These are phyloP conservation scores for Fusarium sp. DNA, from an alignment of 2,329 filamentous ascomycete species.

Conservation along the genomic window DNA sequence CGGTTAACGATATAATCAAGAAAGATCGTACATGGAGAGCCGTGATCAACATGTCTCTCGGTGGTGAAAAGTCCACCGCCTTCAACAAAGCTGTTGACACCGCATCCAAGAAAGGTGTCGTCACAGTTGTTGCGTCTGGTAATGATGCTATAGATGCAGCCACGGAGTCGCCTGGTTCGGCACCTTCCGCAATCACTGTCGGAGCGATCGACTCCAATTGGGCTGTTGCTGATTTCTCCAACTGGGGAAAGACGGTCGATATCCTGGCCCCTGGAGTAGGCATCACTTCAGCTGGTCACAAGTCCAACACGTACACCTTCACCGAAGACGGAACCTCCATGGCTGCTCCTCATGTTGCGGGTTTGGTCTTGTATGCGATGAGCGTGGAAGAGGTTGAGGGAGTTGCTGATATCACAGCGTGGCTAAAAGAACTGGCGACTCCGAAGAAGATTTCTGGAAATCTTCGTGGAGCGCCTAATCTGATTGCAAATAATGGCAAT, in stretches of 20 bases:
- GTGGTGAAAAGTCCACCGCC: constrained; percentile 15
- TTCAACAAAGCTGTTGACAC: constrained; percentile 33
- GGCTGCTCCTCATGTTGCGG: constrained; percentile 63
- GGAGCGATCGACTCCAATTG: constrained; percentile 46
- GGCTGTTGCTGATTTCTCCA: constrained; percentile 52
- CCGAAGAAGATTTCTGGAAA: not conserved
- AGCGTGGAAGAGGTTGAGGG: constrained; percentile 2
- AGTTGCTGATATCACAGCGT: not conserved
- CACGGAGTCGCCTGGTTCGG: constrained; percentile 35
- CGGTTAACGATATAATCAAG: constrained; percentile 46
- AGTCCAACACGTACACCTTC: constrained; percentile 47
- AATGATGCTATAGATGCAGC: constrained; percentile 31
- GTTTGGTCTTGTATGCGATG: constrained; percentile 56
- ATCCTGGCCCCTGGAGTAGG: constrained; percentile 56
- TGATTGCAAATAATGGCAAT: constrained; percentile 19
- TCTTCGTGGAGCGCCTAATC: not conserved
- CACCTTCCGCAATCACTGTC: constrained; percentile 39
- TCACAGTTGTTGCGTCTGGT: constrained; percentile 52
- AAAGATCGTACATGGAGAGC: constrained; percentile 43
- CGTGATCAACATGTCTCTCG: constrained; percentile 58
- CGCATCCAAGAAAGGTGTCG: constrained; percentile 37
- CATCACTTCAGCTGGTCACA: constrained; percentile 49
- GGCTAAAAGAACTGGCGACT: not conserved
- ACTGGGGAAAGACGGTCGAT: constrained; percentile 56
- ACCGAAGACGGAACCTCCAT: constrained; percentile 60